Conservation (phyloP, 768 basidiomycete genomes). For the Suillus tomentosus region DNA sequence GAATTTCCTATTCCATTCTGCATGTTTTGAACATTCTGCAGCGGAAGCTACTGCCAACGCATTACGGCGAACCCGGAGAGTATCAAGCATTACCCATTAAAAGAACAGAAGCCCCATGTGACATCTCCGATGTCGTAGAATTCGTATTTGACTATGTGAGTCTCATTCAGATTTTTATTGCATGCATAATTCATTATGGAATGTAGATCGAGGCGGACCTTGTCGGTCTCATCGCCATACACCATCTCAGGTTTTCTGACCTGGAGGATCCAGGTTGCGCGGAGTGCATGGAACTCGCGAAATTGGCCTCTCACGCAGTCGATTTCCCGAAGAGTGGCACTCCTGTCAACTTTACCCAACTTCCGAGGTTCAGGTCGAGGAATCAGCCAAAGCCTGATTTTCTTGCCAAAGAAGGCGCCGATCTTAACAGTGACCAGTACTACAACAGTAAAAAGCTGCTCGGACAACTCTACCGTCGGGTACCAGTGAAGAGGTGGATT, state of each 20-base stretch:
- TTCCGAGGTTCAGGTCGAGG: conserved; percentile 33
- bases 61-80: conserved; percentile 35
- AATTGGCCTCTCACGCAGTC: conserved; percentile 48
- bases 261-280: conserved; percentile 33
- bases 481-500: conserved; percentile 38
- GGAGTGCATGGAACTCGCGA: conserved; percentile 44
- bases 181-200: not conserved
- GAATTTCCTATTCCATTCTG: conserved; percentile 6
- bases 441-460: conserved; percentile 47
- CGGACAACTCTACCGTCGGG: conserved; percentile 46
- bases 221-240: conserved; percentile 43
- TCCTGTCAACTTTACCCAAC: conserved; percentile 36
- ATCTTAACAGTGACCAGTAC: conserved; percentile 24
- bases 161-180: conserved; percentile 1
- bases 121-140: conserved; percentile 44
- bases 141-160: conserved; percentile 51
- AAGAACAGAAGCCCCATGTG: conserved; percentile 33
- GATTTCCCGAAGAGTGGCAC: conserved; percentile 50
- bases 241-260: conserved; percentile 48
- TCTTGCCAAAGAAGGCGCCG: conserved; percentile 42
- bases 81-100: conserved; percentile 41
- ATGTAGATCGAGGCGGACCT: conserved; percentile 41
- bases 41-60: conserved; percentile 34
- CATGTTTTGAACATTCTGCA: conserved; percentile 19
- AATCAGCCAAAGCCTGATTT: conserved; percentile 41